Percentiles rank a stretch among this genome's conserved stretches.
These are phyloP conservation scores for Gossypium turneri DNA, from an alignment of 345 rosid species.

Conservation along the genomic window DNA sequence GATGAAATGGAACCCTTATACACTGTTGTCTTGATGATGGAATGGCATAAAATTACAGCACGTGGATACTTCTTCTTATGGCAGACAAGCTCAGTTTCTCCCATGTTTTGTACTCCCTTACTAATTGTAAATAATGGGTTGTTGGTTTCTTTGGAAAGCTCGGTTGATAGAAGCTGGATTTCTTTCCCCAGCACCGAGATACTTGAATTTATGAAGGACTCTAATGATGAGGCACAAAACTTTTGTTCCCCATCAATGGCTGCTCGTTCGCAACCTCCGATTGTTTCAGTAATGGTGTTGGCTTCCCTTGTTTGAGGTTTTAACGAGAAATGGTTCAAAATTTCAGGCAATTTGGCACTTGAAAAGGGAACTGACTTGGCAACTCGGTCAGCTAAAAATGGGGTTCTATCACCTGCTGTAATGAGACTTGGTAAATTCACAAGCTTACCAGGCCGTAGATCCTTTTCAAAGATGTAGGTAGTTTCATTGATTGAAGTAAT, in stretches of 20 bases:
- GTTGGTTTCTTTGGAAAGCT: slow-evolving; percentile 18
- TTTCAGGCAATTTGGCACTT: slow-evolving; percentile 45
- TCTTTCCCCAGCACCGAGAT: slow-evolving; percentile 56
- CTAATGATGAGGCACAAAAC: slow-evolving; percentile 67
- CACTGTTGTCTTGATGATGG: neutral
- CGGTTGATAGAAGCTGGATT: slow-evolving; percentile 47
- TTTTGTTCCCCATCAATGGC: slow-evolving; percentile 58
- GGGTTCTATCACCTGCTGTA: slow-evolving; percentile 24
- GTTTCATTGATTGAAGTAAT: neutral
- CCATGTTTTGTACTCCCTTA: neutral
- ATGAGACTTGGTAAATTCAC: slow-evolving; percentile 44
- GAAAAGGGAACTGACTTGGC: slow-evolving; percentile 63
- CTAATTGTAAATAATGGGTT: neutral
- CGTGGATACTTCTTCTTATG: neutral
- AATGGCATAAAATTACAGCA: neutral
- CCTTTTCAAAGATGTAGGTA: slow-evolving; percentile 71
- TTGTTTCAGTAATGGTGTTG: slow-evolving; percentile 43
- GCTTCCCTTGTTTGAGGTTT: slow-evolving; percentile 56
- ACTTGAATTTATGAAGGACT: slow-evolving; percentile 67
- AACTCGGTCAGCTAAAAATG: slow-evolving; percentile 55
- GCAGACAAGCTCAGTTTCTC: neutral
- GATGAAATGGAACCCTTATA: no score
- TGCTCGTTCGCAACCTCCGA: slow-evolving; percentile 51
- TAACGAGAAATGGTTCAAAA: slow-evolving; percentile 41
- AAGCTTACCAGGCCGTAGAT: slow-evolving; percentile 43